A percentile compares a stretch with the other conserved stretches of the same genome.
phyloP scores from a whole-genome alignment of 192 early-diverging fungal genomes.

The Lunasporangiospora selenospora region DNA sequence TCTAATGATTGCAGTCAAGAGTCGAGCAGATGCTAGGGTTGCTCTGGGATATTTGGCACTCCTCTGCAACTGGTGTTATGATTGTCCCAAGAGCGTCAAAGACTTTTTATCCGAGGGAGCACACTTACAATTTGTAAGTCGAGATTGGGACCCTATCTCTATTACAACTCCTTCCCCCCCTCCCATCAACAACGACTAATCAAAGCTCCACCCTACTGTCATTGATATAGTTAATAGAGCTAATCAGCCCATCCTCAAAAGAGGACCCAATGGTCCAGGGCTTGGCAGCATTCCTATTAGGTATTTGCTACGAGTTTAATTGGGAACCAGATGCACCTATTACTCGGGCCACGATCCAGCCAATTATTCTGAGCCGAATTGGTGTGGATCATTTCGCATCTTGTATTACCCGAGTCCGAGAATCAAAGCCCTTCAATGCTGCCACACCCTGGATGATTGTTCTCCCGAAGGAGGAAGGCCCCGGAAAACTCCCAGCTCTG shows the following conservation, averaged over 20 bases:
- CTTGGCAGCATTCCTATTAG: slow-evolving; percentile 84
- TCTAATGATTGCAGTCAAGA: slow-evolving; percentile 71
- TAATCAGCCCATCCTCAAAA: slow-evolving; percentile 87
- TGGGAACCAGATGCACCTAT: slow-evolving; percentile 80
- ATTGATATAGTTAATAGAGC: slow-evolving; percentile 79
- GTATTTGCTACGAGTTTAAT: slow-evolving; percentile 90
- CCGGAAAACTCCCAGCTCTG: slow-evolving; percentile 67
- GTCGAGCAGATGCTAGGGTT: slow-evolving; percentile 71
- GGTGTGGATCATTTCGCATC: slow-evolving; percentile 87
- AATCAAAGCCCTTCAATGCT: slow-evolving; percentile 82
- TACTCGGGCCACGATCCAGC: slow-evolving; percentile 77
- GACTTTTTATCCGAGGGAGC: slow-evolving; percentile 89
- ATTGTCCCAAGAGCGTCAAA: slow-evolving; percentile 78
- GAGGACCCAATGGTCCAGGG: slow-evolving; percentile 91
- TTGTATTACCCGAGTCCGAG: slow-evolving; percentile 84
- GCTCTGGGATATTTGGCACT: slow-evolving; percentile 80
- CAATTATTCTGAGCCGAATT: slow-evolving; percentile 85
- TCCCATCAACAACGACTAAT: too few relatives aligned
- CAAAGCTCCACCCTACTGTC: too few relatives aligned
- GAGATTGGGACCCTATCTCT: not conserved
- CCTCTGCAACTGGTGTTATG: slow-evolving; percentile 87
- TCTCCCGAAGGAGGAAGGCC: slow-evolving; percentile 68
- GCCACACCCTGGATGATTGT: slow-evolving; percentile 67
- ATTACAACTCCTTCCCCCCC: too few relatives aligned
- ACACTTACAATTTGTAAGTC: slow-evolving; percentile 88